phyloP scores from a whole-genome alignment of 345 rosid genomes.

The Euclidium syriacum region DNA sequence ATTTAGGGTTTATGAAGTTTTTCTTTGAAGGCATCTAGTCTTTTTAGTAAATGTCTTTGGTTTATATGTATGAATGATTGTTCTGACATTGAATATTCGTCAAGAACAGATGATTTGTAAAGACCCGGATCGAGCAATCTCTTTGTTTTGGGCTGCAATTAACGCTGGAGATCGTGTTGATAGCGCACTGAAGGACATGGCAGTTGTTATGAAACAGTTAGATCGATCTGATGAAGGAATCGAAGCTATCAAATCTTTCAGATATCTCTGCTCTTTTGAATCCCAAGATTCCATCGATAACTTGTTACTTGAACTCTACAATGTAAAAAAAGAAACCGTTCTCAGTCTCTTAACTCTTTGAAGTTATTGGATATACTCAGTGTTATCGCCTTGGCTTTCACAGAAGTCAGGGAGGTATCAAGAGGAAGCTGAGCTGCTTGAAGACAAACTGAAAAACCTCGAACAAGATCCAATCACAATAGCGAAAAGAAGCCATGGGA shows the following conservation, averaged over 20 bases:
- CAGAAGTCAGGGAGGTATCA: slow-evolving; percentile 24
- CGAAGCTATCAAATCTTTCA: slow-evolving; percentile 73
- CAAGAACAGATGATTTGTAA: slow-evolving; percentile 50
- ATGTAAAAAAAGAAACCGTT: slow-evolving; percentile 31
- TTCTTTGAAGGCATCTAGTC: background rate
- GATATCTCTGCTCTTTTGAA: slow-evolving; percentile 62
- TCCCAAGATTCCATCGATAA: slow-evolving; percentile 82
- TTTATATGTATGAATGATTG: background rate
- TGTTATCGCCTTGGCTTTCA: background rate
- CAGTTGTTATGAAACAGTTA: slow-evolving; percentile 61
- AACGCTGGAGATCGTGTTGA: slow-evolving; percentile 71
- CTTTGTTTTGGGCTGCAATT: slow-evolving; percentile 77
- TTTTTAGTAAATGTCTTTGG: background rate
- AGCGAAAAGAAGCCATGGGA: background rate
- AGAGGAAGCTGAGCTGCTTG: slow-evolving; percentile 26
- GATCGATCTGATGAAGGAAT: slow-evolving; percentile 70
- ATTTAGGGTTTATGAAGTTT: no score
- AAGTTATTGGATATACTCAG: background rate
- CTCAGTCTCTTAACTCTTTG: background rate
- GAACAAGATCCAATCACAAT: background rate
- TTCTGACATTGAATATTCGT: background rate
- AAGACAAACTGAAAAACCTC: slow-evolving; percentile 20
- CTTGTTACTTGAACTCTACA: slow-evolving; percentile 75
- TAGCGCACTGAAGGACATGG: slow-evolving; percentile 77
- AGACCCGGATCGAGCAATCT: slow-evolving; percentile 62